These are phyloP conservation scores for Ogataea degrootiae DNA, from an alignment of 805 yeast species.

Conservation along the genomic window DNA sequence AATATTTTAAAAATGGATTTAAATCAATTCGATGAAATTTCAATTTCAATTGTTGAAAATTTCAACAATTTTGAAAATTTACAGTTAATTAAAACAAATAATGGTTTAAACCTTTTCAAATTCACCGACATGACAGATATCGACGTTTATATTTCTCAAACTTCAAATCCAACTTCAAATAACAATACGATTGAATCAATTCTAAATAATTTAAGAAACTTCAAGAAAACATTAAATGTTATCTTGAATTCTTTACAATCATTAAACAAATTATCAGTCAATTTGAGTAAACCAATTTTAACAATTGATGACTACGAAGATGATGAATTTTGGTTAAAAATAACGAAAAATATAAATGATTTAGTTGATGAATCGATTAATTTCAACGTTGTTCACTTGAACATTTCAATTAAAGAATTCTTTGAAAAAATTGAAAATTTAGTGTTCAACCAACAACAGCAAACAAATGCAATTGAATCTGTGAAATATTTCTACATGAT, in stretches of 20 bases:
- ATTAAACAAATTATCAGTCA: slow-evolving; percentile 14
- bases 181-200: slow-evolving; percentile 12
- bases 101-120: slow-evolving; percentile 18
- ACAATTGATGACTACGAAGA: slow-evolving; percentile 34
- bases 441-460: not conserved
- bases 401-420: slow-evolving; percentile 14
- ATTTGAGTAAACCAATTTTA: slow-evolving; percentile 26
- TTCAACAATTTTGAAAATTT: slow-evolving; percentile 8
- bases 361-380: slow-evolving; percentile 16
- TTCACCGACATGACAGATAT: slow-evolving; percentile 20
- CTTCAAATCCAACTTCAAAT: slow-evolving; percentile 11
- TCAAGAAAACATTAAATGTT: slow-evolving; percentile 11
- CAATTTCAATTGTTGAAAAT: slow-evolving; percentile 14
- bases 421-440: slow-evolving; percentile 8
- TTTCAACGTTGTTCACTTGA: slow-evolving; percentile 9
- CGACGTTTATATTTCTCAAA: slow-evolving; percentile 15
- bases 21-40: slow-evolving; percentile 15
- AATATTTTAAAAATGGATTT: slow-evolving; percentile 10
- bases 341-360: slow-evolving; percentile 8
- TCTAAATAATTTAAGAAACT: slow-evolving; percentile 14
- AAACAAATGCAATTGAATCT: slow-evolving; percentile 2
- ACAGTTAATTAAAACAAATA: slow-evolving; percentile 6
- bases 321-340: slow-evolving; percentile 26
- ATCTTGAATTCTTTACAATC: slow-evolving; percentile 17
- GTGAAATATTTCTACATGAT: slow-evolving; percentile 22